Percentiles rank a stretch among this genome's conserved stretches.
Evolutionary conservation across 768 basidiomycete species (phyloP).

Genomic region (Boletales sp.): DNA sequence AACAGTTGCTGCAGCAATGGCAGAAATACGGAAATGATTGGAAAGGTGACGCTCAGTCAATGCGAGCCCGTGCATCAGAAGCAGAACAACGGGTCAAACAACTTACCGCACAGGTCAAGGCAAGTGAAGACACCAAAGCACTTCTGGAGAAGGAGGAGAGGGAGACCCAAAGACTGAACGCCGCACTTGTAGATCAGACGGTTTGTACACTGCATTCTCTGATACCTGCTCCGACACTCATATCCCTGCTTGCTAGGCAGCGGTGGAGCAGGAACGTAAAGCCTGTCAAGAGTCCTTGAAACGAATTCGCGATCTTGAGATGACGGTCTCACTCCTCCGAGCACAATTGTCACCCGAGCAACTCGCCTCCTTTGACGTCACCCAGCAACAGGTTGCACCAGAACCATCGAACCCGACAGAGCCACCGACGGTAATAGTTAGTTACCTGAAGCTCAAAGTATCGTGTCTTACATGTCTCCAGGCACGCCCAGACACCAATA

Average conservation of each 20-base stretch:
- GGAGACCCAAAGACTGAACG: constrained; percentile 10
- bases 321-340: constrained; percentile 13
- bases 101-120: constrained; percentile 8
- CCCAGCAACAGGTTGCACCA: neutral
- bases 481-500: constrained; percentile 4
- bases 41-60: constrained; percentile 20
- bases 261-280: constrained; percentile 10
- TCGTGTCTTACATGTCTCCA: constrained; percentile 7
- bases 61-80: constrained; percentile 10
- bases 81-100: constrained; percentile 9
- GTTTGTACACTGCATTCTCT: constrained; percentile 13
- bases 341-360: constrained; percentile 17
- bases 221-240: neutral
- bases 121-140: constrained; percentile 5
- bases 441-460: neutral
- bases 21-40: constrained; percentile 23
- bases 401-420: neutral
- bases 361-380: constrained; percentile 13
- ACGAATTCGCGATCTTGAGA: constrained; percentile 17
- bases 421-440: constrained; percentile 10
- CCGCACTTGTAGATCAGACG: constrained; percentile 18
- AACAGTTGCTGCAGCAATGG: constrained; percentile 19
- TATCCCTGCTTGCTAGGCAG: constrained; percentile 8
- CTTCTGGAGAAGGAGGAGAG: constrained; percentile 13
- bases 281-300: constrained; percentile 10